A percentile compares a stretch with the other conserved stretches of the same genome.
Conservation (phyloP, 2,329 filamentous ascomycete species). For the Colletotrichum orbiculare region DNA sequence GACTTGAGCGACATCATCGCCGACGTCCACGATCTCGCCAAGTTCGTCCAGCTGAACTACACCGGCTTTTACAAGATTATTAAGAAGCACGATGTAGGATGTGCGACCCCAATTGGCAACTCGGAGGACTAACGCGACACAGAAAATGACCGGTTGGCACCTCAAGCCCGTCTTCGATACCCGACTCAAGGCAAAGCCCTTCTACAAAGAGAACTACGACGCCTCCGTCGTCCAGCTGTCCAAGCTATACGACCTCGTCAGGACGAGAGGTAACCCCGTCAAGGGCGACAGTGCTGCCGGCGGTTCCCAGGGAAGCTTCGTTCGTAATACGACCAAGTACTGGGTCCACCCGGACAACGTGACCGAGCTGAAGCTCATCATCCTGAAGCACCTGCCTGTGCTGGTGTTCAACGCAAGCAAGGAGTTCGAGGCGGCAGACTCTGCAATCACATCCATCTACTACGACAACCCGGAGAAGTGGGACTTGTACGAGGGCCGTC, state of each 20-base stretch:
- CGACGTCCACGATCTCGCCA: slow-evolving; percentile 96
- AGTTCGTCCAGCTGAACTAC: slow-evolving; percentile 98
- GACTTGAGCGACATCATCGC: slow-evolving; percentile 98
- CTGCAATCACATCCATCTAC: slow-evolving; percentile 98
- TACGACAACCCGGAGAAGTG: slow-evolving; percentile 95
- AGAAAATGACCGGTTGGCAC: slow-evolving; percentile 96
- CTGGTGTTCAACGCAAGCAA: slow-evolving; percentile 98
- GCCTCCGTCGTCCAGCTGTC: slow-evolving; percentile 94
- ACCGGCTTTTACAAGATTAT: slow-evolving; percentile 99
- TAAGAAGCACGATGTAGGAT: slow-evolving; percentile 94
- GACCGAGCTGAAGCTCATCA: slow-evolving; percentile 96
- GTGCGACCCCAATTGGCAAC: slow-evolving; percentile 36
- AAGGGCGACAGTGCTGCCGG: slow-evolving; percentile 93
- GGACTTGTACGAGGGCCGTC: slow-evolving; percentile 91
- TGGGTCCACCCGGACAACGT: slow-evolving; percentile 99
- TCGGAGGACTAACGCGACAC: slow-evolving; percentile 20
- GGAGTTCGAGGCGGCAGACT: slow-evolving; percentile 90
- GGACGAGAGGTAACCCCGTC: slow-evolving; percentile 90
- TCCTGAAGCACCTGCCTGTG: slow-evolving; percentile 96
- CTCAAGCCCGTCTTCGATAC: slow-evolving; percentile 96
- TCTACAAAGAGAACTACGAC: slow-evolving; percentile 99
- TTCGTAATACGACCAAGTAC: slow-evolving; percentile 98
- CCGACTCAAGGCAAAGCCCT: slow-evolving; percentile 93
- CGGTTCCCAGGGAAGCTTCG: slow-evolving; percentile 92
- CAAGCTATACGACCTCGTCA: slow-evolving; percentile 92